These are phyloP conservation scores for Volvox carteri DNA, from an alignment of 163 green algal genomes.

Conservation along the genomic window DNA sequence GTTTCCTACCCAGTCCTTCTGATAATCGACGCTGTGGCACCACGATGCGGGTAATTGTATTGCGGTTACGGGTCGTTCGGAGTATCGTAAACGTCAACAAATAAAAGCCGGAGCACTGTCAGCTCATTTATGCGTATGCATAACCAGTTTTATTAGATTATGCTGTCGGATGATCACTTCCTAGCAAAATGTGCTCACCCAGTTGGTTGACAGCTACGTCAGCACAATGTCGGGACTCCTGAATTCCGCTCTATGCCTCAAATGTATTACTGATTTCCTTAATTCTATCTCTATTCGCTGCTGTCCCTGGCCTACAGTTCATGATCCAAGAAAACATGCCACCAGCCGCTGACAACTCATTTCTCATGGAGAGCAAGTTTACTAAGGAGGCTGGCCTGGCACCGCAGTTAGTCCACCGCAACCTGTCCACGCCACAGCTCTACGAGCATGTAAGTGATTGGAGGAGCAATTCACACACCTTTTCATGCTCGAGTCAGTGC, in stretches of 20 bases:
- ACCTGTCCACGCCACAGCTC: conserved; percentile 34
- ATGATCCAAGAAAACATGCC: conserved; percentile 29
- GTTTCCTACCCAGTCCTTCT: neutral
- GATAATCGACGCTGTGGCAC: neutral
- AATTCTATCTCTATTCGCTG: no score
- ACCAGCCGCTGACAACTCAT: neutral
- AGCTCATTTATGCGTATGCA: no score
- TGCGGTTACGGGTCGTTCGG: neutral
- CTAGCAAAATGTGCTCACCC: no score
- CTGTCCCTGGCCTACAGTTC: neutral
- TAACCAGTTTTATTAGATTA: no score
- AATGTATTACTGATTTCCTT: no score
- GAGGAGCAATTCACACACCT: no score
- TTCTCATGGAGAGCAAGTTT: conserved; percentile 23
- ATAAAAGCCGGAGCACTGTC: no score
- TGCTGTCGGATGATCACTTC: no score
- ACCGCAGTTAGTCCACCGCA: conserved; percentile 21
- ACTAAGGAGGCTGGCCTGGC: conserved; percentile 23
- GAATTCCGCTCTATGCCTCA: no score
- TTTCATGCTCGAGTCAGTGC: no score
- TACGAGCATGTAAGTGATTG: conserved; percentile 28
- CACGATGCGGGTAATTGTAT: conserved; percentile 8
- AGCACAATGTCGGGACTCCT: no score
- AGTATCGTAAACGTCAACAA: neutral
- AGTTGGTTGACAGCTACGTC: no score